phyloP scores from a whole-genome alignment of 495 filamentous ascomycete genomes.

The Aspergillus avenaceus region DNA sequence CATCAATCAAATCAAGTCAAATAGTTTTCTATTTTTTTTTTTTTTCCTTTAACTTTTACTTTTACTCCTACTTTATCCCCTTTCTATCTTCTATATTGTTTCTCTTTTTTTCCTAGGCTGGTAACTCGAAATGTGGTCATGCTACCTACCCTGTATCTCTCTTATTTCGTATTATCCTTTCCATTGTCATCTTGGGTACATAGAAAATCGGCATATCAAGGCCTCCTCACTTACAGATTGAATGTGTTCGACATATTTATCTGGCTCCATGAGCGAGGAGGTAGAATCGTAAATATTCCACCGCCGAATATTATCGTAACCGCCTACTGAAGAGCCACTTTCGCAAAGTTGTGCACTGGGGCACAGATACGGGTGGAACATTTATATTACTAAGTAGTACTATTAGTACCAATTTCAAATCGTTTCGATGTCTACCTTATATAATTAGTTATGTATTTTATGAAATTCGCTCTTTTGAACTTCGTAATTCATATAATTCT shows the following conservation, averaged over 20 bases:
- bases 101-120: not conserved
- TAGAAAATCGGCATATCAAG: conserved; percentile 34
- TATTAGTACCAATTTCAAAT: conserved; percentile 1
- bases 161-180: conserved; percentile 2
- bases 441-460: too few species aligned
- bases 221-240: conserved; percentile 34
- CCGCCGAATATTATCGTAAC: conserved; percentile 41
- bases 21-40: not conserved
- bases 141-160: conserved; percentile 2
- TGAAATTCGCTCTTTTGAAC: too few species aligned
- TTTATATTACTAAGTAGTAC: conserved; percentile 8
- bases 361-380: conserved; percentile 98
- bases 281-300: conserved; percentile 28
- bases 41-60: not conserved
- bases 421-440: too few species aligned
- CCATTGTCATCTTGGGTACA: not conserved
- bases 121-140: not conserved
- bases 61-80: not conserved
- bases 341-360: conserved; percentile 65
- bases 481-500: too few species aligned
- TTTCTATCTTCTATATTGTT: not conserved
- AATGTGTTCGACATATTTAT: conserved; percentile 15
- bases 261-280: conserved; percentile 41
- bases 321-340: conserved; percentile 88
- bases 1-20: conserved; percentile 10